Conservation (phyloP, 768 basidiomycete species). For the Hypsizygus marmoreus region DNA sequence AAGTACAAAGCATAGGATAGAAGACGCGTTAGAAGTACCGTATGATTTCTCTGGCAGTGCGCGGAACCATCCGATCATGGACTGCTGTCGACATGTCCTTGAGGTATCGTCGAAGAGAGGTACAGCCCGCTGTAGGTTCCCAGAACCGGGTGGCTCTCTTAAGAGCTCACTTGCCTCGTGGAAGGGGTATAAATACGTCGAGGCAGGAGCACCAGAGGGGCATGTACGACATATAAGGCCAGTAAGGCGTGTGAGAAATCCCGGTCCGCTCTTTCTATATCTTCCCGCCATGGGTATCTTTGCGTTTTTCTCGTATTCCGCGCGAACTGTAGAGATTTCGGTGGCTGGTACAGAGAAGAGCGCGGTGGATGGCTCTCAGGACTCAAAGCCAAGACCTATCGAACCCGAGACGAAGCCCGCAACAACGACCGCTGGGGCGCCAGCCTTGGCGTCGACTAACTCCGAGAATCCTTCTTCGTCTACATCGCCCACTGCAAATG, state of each 20-base stretch:
- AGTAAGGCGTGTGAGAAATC: too few species aligned
- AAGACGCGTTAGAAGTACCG: slow-evolving; percentile 8
- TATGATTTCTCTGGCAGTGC: slow-evolving; percentile 5
- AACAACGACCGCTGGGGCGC: neutral
- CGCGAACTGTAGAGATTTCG: slow-evolving; percentile 8
- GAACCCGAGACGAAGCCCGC: neutral
- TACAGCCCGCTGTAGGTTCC: neutral
- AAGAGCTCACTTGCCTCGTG: too few species aligned
- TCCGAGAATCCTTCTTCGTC: neutral
- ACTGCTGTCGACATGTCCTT: neutral
- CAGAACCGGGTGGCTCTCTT: neutral
- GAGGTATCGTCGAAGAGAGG: slow-evolving; percentile 2
- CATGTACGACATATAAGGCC: too few species aligned
- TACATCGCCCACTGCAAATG: slow-evolving; percentile 3
- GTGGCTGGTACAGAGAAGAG: neutral
- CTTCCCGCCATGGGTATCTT: slow-evolving; percentile 27
- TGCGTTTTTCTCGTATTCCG: slow-evolving; percentile 23
- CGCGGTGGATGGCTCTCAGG: neutral
- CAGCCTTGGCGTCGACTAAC: neutral
- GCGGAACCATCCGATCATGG: neutral
- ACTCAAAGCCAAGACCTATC: slow-evolving; percentile 1
- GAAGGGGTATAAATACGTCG: too few species aligned
- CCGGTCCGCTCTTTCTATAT: slow-evolving; percentile 7
- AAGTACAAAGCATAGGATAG: slow-evolving; percentile 3
- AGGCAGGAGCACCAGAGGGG: too few species aligned